A percentile compares a stretch with the other conserved stretches of the same genome.
phyloP scores from a whole-genome alignment of 2,329 filamentous ascomycete species.

The Ophiocordyceps australis region DNA sequence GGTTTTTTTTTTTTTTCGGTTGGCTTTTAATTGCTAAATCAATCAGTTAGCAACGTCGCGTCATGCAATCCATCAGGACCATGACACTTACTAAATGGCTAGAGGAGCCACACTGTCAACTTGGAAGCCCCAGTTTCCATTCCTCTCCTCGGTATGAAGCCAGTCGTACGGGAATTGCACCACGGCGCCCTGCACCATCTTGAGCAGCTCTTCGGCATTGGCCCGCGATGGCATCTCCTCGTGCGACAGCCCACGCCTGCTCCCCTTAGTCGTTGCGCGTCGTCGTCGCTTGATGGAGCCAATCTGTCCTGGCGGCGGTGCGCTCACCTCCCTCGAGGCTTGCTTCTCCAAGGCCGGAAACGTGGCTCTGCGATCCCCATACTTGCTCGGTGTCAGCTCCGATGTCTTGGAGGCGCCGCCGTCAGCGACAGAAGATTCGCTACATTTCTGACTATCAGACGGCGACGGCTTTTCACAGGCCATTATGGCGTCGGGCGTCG shows the following conservation, averaged over 20 bases:
- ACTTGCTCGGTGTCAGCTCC: slow-evolving; percentile 18
- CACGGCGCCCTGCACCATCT: slow-evolving; percentile 69
- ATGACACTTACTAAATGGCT: slow-evolving; percentile 73
- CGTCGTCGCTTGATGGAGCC: slow-evolving; percentile 43
- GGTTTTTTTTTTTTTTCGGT: too few relatives aligned
- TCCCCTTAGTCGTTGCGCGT: slow-evolving; percentile 52
- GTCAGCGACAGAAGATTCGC: slow-evolving; percentile 16
- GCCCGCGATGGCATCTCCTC: slow-evolving; percentile 61
- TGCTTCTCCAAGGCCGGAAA: slow-evolving; percentile 36
- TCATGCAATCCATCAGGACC: background rate
- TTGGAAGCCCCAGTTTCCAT: slow-evolving; percentile 92
- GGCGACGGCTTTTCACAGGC: too few relatives aligned
- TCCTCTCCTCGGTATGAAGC: slow-evolving; percentile 78
- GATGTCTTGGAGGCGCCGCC: slow-evolving; percentile 11
- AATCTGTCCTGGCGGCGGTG: slow-evolving; percentile 12
- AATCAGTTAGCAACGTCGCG: too few relatives aligned
- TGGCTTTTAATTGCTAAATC: too few relatives aligned
- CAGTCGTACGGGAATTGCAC: slow-evolving; percentile 94
- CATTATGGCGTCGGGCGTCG: slow-evolving; percentile 15
- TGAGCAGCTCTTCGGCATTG: slow-evolving; percentile 68
- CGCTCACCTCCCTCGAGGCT: slow-evolving; percentile 15
- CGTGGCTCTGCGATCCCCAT: slow-evolving; percentile 32
- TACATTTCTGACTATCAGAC: too few relatives aligned
- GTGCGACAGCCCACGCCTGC: slow-evolving; percentile 41
- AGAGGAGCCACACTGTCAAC: slow-evolving; percentile 90